These are phyloP conservation scores for Adansonia digitata DNA, from an alignment of 345 rosid species.

Conservation along the genomic window DNA sequence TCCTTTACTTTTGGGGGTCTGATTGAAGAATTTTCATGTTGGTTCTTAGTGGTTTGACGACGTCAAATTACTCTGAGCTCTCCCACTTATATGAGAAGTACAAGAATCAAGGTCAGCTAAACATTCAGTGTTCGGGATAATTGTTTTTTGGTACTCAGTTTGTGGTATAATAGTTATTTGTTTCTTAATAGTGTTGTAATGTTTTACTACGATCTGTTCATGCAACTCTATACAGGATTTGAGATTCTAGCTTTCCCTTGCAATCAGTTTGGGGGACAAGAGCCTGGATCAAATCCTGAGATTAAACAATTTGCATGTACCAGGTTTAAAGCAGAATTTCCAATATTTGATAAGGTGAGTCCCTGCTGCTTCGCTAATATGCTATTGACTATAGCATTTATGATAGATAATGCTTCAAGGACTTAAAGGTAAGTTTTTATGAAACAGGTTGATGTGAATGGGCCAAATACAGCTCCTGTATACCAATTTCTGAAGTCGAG, in stretches of 20 bases:
- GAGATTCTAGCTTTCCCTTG: slow-evolving; percentile 93
- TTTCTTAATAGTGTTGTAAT: not conserved
- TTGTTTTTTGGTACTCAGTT: not conserved
- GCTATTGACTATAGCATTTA: not conserved
- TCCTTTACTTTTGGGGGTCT: slow-evolving; percentile 10
- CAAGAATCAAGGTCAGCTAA: slow-evolving; percentile 70
- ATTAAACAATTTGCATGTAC: slow-evolving; percentile 80
- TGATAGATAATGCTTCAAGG: not conserved
- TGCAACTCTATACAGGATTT: slow-evolving; percentile 46
- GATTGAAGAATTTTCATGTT: slow-evolving; percentile 21
- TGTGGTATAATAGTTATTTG: not conserved
- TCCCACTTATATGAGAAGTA: slow-evolving; percentile 76
- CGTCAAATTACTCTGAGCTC: slow-evolving; percentile 84
- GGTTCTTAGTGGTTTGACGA: slow-evolving; percentile 68
- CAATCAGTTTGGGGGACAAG: slow-evolving; percentile 89
- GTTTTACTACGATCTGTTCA: not conserved
- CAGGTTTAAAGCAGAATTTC: slow-evolving; percentile 85
- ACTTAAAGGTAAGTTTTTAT: not conserved
- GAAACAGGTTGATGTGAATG: slow-evolving; percentile 85
- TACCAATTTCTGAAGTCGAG: slow-evolving; percentile 82
- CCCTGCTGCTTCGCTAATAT: not conserved
- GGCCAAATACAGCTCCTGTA: slow-evolving; percentile 78
- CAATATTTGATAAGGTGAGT: slow-evolving; percentile 77
- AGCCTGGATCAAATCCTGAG: slow-evolving; percentile 76
- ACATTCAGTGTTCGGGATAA: not conserved